Evolutionary conservation across 2,329 filamentous ascomycete genomes (phyloP).

Genomic region (Keithomyces neogunnii): DNA sequence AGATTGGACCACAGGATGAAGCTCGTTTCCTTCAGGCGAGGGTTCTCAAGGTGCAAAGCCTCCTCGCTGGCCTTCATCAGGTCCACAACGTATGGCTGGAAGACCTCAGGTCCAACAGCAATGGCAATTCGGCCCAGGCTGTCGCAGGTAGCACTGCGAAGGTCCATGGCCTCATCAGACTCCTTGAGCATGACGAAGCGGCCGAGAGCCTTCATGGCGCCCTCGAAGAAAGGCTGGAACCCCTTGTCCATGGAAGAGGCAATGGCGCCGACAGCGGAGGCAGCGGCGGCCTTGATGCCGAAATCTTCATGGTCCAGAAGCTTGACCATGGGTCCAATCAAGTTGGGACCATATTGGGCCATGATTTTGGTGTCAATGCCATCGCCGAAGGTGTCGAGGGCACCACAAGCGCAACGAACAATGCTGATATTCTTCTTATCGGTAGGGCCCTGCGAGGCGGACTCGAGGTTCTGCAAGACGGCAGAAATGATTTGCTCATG

Average conservation of each 20-base stretch:
- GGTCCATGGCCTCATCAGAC: conserved; percentile 78
- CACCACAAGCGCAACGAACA: conserved; percentile 81
- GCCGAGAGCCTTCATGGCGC: conserved; percentile 83
- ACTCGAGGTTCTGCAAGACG: conserved; percentile 80
- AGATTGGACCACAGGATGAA: conserved; percentile 96
- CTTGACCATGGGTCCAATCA: conserved; percentile 76
- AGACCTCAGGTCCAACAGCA: conserved; percentile 76
- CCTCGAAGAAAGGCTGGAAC: conserved; percentile 86
- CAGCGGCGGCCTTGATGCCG: conserved; percentile 83
- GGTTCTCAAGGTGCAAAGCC: conserved; percentile 79
- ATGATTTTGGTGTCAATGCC: conserved; percentile 74
- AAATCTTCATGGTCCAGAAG: conserved; percentile 79
- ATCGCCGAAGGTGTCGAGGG: conserved; percentile 84
- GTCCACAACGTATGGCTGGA: conserved; percentile 84
- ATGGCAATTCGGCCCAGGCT: conserved; percentile 87
- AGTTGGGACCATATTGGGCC: conserved; percentile 68
- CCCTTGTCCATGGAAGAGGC: conserved; percentile 74
- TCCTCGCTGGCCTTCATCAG: conserved; percentile 92
- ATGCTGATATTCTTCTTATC: conserved; percentile 75
- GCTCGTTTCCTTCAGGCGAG: conserved; percentile 86
- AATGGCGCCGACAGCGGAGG: conserved; percentile 83
- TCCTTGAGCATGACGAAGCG: conserved; percentile 80
- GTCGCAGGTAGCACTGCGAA: conserved; percentile 85
- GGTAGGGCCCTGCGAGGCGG: conserved; percentile 59
- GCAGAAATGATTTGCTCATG: conserved; percentile 78